Percentiles rank a stretch among this genome's conserved stretches.
Evolutionary conservation across 2,329 filamentous ascomycete genomes (phyloP).

Genomic region (Nemania serpens): DNA sequence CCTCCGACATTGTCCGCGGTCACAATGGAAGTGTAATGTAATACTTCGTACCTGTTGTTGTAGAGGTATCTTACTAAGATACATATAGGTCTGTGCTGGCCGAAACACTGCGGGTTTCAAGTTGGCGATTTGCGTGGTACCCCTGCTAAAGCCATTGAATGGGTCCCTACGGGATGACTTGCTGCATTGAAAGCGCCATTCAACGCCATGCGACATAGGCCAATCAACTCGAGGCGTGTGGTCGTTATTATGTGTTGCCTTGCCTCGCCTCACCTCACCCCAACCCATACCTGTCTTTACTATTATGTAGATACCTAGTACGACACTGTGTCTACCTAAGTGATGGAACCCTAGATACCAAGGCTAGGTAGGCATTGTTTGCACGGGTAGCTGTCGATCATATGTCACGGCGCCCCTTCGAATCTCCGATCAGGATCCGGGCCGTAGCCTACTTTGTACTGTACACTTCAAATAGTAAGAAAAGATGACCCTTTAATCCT

Average conservation of each 20-base stretch:
- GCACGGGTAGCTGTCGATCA: conserved; percentile 9
- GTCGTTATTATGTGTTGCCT: conserved; percentile 14
- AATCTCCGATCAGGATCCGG: conserved; percentile 2
- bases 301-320: too few species aligned
- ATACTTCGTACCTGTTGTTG: too few species aligned
- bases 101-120: conserved; percentile 43
- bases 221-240: conserved; percentile 32
- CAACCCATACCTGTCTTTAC: too few species aligned
- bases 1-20: too few species aligned
- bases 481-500: conserved; percentile 1
- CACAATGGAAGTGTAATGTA: too few species aligned
- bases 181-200: conserved; percentile 28
- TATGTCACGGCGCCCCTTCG: conserved; percentile 16
- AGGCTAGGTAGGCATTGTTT: too few species aligned
- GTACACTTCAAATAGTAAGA: too few species aligned
- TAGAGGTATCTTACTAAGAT: background rate
- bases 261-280: conserved; percentile 7
- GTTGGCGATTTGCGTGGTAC: conserved; percentile 36
- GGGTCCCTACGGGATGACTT: conserved; percentile 31
- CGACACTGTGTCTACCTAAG: too few species aligned
- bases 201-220: conserved; percentile 3
- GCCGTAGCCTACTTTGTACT: background rate
- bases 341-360: too few species aligned
- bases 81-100: too few species aligned
- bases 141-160: conserved; percentile 33